These are phyloP conservation scores for Papiliotrema laurentii DNA, from an alignment of 1,284 basidiomycete genomes.

Conservation along the genomic window DNA sequence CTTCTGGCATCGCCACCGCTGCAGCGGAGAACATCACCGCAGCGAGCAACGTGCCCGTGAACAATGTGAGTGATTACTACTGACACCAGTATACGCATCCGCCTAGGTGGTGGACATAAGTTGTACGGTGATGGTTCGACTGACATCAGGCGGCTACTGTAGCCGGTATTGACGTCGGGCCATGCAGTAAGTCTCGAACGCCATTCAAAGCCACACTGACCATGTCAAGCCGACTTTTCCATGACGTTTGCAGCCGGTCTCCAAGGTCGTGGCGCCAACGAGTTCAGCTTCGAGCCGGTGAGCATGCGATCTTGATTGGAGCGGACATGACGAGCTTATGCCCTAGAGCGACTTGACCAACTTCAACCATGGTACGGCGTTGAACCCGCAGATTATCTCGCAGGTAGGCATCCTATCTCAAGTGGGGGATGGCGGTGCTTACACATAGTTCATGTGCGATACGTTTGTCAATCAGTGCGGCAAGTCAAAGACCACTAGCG, in stretches of 20 bases:
- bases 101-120: no score
- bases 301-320: neutral
- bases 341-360: conserved; percentile 15
- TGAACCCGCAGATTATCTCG: conserved; percentile 57
- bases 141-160: no score
- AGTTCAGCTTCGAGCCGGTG: conserved; percentile 30
- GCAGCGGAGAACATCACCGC: no score
- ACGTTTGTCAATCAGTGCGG: conserved; percentile 42
- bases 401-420: conserved; percentile 35
- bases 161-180: conserved; percentile 17
- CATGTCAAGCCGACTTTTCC: conserved; percentile 34
- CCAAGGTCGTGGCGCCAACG: conserved; percentile 57
- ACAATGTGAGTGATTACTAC: neutral
- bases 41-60: conserved; percentile 5
- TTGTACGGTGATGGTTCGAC: no score
- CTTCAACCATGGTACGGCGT: conserved; percentile 44
- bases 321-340: neutral
- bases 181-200: conserved; percentile 14
- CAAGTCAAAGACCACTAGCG: conserved; percentile 21
- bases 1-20: no score
- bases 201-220: neutral
- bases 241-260: conserved; percentile 61
- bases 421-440: conserved; percentile 3
- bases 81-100: neutral
- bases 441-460: conserved; percentile 31